Conservation (phyloP, 352 stramenopile genomes). For the Globisporangium barbulae region DNA sequence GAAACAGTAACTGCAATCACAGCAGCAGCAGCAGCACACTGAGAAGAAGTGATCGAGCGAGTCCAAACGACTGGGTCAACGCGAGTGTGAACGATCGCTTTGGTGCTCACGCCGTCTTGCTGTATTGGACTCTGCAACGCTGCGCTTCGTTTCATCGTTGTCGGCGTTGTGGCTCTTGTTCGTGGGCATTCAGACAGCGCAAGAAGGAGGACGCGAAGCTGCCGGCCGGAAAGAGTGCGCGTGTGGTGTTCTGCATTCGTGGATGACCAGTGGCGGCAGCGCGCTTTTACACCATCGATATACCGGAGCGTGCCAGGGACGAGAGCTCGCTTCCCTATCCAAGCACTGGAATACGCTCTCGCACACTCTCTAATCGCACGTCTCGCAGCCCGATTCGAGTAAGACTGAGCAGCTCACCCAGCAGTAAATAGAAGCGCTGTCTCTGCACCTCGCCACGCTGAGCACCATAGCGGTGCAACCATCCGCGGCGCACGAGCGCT, state of each 20-base stretch:
- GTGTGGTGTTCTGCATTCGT: not conserved
- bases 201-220: too few species aligned
- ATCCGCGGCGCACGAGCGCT: not conserved
- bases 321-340: not conserved
- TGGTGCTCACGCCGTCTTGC: not conserved
- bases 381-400: not conserved
- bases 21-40: not conserved
- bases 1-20: not conserved
- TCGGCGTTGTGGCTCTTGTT: not conserved
- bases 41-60: not conserved
- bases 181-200: not conserved
- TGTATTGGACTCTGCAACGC: not conserved
- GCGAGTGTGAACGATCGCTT: not conserved
- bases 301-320: not conserved
- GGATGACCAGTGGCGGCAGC: not conserved
- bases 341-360: not conserved
- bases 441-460: not conserved
- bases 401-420: not conserved
- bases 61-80: not conserved
- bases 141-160: not conserved
- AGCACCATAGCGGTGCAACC: conserved; percentile 4
- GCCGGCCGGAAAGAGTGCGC: not conserved
- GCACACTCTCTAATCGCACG: not conserved
- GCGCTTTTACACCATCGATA: not conserved
- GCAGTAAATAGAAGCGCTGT: too few species aligned